Conservation (phyloP, 2,329 filamentous ascomycete species). For the Polychaeton citri region DNA sequence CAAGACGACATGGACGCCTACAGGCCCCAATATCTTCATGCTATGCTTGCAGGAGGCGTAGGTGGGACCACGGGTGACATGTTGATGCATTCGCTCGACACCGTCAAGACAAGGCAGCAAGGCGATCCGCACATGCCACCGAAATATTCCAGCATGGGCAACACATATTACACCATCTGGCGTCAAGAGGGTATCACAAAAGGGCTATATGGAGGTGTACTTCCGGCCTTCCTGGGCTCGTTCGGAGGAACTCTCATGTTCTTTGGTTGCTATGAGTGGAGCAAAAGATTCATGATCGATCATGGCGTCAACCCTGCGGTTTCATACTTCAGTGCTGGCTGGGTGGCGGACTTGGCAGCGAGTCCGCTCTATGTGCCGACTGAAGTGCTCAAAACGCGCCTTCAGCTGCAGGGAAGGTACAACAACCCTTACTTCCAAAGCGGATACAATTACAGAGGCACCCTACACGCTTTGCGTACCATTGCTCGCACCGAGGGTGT, state of each 20-base stretch:
- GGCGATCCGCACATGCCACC: slow-evolving; percentile 87
- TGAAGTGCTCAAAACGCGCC: slow-evolving; percentile 91
- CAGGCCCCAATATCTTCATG: slow-evolving; percentile 36
- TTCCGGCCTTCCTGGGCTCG: slow-evolving; percentile 79
- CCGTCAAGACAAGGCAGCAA: slow-evolving; percentile 95
- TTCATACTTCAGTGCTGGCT: slow-evolving; percentile 79
- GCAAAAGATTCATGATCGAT: slow-evolving; percentile 81
- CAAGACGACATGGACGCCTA: slow-evolving; percentile 27
- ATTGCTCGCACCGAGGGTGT: slow-evolving; percentile 75
- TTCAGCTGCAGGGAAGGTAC: slow-evolving; percentile 86
- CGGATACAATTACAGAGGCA: slow-evolving; percentile 90
- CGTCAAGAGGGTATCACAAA: slow-evolving; percentile 77
- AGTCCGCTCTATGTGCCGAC: slow-evolving; percentile 92
- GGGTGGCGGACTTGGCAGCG: slow-evolving; percentile 81
- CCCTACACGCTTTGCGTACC: slow-evolving; percentile 68
- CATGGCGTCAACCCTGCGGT: slow-evolving; percentile 67
- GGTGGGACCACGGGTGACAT: slow-evolving; percentile 91
- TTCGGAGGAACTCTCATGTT: slow-evolving; percentile 91
- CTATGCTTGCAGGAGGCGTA: slow-evolving; percentile 88
- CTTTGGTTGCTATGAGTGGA: slow-evolving; percentile 93
- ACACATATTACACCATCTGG: slow-evolving; percentile 85
- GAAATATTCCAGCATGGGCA: slow-evolving; percentile 80
- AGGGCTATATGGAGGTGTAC: slow-evolving; percentile 86
- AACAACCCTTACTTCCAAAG: slow-evolving; percentile 91
- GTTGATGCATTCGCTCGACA: slow-evolving; percentile 97